Conservation (phyloP, 2,329 filamentous ascomycete genomes). For the Colletotrichum sp. region DNA sequence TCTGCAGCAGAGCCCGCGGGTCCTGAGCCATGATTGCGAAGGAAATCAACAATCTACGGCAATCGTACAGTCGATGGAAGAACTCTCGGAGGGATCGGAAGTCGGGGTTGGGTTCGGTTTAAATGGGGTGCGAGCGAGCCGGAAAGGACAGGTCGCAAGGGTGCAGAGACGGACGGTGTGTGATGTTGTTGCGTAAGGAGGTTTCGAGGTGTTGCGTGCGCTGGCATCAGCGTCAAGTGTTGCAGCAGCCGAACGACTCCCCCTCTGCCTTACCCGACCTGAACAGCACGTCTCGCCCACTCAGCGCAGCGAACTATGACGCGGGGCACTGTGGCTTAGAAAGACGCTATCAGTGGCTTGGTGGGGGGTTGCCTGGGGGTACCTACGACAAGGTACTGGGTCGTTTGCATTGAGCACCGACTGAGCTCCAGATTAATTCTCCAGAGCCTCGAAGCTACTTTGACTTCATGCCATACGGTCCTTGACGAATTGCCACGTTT, state of each 20-base stretch:
- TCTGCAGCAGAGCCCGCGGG: conserved; percentile 78
- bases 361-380: not conserved
- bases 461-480: not conserved
- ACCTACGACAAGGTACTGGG: not conserved
- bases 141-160: not conserved
- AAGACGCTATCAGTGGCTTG: not conserved
- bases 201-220: not conserved
- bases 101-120: not conserved
- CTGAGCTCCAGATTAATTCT: conserved; percentile 5
- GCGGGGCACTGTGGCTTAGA: conserved; percentile 18
- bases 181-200: not conserved
- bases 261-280: not conserved
- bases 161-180: not conserved
- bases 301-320: conserved; percentile 4
- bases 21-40: conserved; percentile 71
- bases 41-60: not conserved
- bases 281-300: not conserved
- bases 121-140: not conserved
- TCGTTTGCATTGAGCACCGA: not conserved
- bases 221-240: conserved; percentile 7
- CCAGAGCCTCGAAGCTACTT: not conserved
- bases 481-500: not conserved
- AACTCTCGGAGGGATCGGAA: not conserved
- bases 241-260: conserved; percentile 8
- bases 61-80: not conserved